Evolutionary conservation across 108 stramenopile species (phyloP), one percentile per base, ranked within the genome.

Genomic region (Epithemia pelagica): DNA sequence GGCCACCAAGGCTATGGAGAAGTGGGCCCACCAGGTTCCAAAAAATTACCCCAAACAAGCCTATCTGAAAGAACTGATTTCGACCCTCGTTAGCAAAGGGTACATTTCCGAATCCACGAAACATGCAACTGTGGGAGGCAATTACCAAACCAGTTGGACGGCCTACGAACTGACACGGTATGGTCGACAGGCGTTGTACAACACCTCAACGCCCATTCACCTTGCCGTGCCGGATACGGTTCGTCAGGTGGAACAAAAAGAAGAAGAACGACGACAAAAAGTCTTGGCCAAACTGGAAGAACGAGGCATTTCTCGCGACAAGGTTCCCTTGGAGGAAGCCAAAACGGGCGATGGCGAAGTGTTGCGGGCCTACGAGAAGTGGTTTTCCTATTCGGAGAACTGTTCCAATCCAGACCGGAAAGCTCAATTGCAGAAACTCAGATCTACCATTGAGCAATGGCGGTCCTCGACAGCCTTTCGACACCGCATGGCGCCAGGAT

Each of bases 331-430:
- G 46, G 64, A 78, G 54, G 91, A 92, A 74, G 53, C 82, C 29
- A 79, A 88, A 68, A 52, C 61, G 10, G 91, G 88, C 30, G 91
- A 89, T 67, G 91, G 88, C 32, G 82, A 82, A 63, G 82, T 78
- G 51, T 83, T 90, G 61, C 69, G 77, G 28, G 87, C 91, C 8
- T 79, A 78, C 72, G 66, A 72, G 52, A 82, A 69, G 46, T 93
- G 88, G 91, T 64, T 76, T 61, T 71, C 62, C 27, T 82, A 79
- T 52, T 28, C 88, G 27, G 81, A 84, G 15, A 72, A 70, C 10
- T 71, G 52, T 0, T 78, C 72, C 18, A 69, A 69, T 20, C 54
- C 70, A 18, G 86, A 88, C 53, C 70, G 75, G 22, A 54, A 81
- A 1, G 64, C 75, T 23, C 62, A 76, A 26, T 55, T 88, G 56